A percentile compares a stretch with the other conserved stretches of the same genome.
Evolutionary conservation across 2,329 filamentous ascomycete species (phyloP).

Genomic region (Penicillium paneum): DNA sequence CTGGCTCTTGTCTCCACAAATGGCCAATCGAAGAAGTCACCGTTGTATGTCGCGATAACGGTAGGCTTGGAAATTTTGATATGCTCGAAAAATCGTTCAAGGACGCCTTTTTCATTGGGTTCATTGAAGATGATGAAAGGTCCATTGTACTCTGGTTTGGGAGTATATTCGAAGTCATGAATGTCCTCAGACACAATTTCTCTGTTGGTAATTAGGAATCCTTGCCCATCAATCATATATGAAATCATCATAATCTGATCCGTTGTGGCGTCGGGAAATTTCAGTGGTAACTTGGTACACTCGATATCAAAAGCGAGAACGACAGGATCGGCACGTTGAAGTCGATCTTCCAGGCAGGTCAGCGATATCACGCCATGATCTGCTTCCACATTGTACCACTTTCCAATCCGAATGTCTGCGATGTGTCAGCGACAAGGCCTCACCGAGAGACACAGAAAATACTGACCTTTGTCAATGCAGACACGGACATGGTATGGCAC

Average conservation of each 20-base stretch:
- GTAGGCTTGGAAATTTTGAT: conserved; percentile 93
- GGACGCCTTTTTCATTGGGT: conserved; percentile 78
- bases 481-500: conserved; percentile 99
- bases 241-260: conserved; percentile 99
- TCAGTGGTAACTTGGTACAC: conserved; percentile 90
- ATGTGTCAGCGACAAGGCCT: conserved; percentile 21
- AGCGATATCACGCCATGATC: conserved; percentile 88
- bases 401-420: conserved; percentile 86
- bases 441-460: background rate
- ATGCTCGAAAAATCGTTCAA: conserved; percentile 92
- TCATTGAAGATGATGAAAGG: conserved; percentile 99
- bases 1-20: conserved; percentile 93
- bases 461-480: conserved; percentile 82
- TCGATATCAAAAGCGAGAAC: conserved; percentile 99
- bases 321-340: conserved; percentile 91
- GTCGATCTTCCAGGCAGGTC: conserved; percentile 77
- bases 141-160: conserved; percentile 91
- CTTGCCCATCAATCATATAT: conserved; percentile 99
- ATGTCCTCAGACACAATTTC: conserved; percentile 98
- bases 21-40: conserved; percentile 99
- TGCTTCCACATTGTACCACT: conserved; percentile 94
- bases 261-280: conserved; percentile 90
- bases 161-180: conserved; percentile 95
- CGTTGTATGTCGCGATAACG: conserved; percentile 99
- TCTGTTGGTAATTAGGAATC: conserved; percentile 95